Base-by-base conservation (phyloP, 805 yeast genomes). In the Hanseniaspora osmophila region DNA sequence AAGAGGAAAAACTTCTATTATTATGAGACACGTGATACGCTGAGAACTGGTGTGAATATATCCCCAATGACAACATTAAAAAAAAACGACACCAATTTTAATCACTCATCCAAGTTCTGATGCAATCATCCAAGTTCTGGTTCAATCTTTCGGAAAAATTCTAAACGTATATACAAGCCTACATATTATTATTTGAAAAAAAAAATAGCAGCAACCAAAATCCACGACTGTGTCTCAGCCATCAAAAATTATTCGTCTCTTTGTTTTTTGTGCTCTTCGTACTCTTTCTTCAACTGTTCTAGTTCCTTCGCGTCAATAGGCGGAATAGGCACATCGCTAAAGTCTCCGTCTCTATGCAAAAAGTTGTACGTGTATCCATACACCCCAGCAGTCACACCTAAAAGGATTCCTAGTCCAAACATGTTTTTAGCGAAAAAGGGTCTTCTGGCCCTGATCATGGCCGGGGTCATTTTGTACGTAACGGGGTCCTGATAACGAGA, bases 301-400 rank as follows among this genome's bases (percentile, higher is more conserved):
- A 90, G 69, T 59, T 86, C 92, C 45, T 72, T 78, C 49, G 83
- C 92, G 37, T 80, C 73, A 48, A 90, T 71, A 16, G 97, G 96
- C 42, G 98, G 98, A 52, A 90, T 78, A 37, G 96, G 96, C 53
- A 90, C 85, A 60, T 88, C 96, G 41, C 72, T 77, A 60, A 90
- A 86, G 51, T 90, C 95, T 43, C 59, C 61, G 58, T 87, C 96
- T 56, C 70, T 70, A 52, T 75, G 77, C 54, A 84, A 67, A 56
- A 75, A 72, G 52, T 74, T 66, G 71, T 76, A 79, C 0, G 94
- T 80, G 64, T 77, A 68, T 54, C 62, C 40, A 56, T 70, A 88
- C 27, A 86, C 80, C 40, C 84, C 78, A 10, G 74, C 67, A 6
- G 92, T 79, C 44, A 85, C 64, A n/a, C 80, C 73, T 4, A 78